Conservation (phyloP, 805 yeast genomes). For the Metschnikowia amazonensis region DNA sequence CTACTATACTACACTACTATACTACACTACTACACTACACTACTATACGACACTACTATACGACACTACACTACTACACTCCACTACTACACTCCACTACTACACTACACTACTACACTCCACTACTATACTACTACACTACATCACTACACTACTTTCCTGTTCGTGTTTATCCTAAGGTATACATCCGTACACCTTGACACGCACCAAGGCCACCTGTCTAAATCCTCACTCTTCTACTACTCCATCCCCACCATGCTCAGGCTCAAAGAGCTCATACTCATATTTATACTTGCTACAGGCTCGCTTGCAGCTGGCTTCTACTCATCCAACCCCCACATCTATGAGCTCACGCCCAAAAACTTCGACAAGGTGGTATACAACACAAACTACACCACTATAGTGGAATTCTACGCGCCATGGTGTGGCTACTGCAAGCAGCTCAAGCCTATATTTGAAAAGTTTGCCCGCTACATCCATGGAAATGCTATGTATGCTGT, state of each 20-base stretch:
- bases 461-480: slow-evolving; percentile 58
- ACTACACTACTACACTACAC: too few relatives aligned
- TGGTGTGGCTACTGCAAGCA: slow-evolving; percentile 96
- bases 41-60: too few relatives aligned
- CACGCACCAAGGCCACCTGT: too few relatives aligned
- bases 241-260: neutral
- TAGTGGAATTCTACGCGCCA: slow-evolving; percentile 91
- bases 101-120: too few relatives aligned
- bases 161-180: too few relatives aligned
- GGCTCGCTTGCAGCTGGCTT: slow-evolving; percentile 20
- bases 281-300: neutral
- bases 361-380: slow-evolving; percentile 66
- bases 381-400: slow-evolving; percentile 68
- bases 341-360: slow-evolving; percentile 52
- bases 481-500: slow-evolving; percentile 45
- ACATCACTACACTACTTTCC: too few relatives aligned
- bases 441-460: slow-evolving; percentile 59
- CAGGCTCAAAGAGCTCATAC: neutral
- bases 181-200: too few relatives aligned
- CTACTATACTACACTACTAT: too few relatives aligned
- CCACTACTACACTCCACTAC: too few relatives aligned
- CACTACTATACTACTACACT: too few relatives aligned
- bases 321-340: slow-evolving; percentile 40
- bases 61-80: too few relatives aligned
- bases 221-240: too few relatives aligned